Evolutionary conservation across 2,329 filamentous ascomycete species (phyloP).

Genomic region (Hymenoscyphus infarciens): DNA sequence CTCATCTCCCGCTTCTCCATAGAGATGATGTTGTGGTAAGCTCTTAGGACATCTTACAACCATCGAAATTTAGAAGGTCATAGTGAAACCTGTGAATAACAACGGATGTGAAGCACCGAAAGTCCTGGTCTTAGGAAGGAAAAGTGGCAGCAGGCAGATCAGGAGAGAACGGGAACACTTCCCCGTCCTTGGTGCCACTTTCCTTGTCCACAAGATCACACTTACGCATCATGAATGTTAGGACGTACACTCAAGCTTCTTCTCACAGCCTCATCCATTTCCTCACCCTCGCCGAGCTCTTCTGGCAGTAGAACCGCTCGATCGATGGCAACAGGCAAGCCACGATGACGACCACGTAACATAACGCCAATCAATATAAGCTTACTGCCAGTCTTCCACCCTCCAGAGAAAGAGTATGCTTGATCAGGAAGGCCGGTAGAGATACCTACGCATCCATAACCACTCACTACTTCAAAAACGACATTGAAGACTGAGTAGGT

Average conservation of each 20-base stretch:
- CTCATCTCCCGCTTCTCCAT: background rate
- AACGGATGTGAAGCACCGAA: background rate
- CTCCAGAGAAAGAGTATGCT: conserved; percentile 53
- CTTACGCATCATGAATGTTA: background rate
- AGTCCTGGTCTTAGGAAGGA: background rate
- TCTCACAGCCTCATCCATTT: background rate
- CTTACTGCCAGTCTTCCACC: conserved; percentile 53
- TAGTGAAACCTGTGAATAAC: background rate
- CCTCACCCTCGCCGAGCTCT: conserved; percentile 1
- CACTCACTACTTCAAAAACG: conserved; percentile 54
- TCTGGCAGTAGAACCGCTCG: conserved; percentile 46
- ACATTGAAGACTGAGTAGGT: conserved; percentile 59
- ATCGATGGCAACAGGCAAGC: conserved; percentile 53
- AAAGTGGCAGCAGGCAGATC: background rate
- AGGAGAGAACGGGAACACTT: background rate
- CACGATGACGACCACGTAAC: conserved; percentile 53
- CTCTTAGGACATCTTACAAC: too few relatives aligned
- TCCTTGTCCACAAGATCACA: background rate
- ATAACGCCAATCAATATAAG: conserved; percentile 56
- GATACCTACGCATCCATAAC: conserved; percentile 60
- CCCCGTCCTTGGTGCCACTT: background rate
- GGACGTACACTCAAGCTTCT: background rate
- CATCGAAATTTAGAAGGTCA: background rate
- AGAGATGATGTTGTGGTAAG: background rate
- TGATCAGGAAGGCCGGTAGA: conserved; percentile 52